Conservation (phyloP, 345 rosid species). For the Hypericum androsaemum region DNA sequence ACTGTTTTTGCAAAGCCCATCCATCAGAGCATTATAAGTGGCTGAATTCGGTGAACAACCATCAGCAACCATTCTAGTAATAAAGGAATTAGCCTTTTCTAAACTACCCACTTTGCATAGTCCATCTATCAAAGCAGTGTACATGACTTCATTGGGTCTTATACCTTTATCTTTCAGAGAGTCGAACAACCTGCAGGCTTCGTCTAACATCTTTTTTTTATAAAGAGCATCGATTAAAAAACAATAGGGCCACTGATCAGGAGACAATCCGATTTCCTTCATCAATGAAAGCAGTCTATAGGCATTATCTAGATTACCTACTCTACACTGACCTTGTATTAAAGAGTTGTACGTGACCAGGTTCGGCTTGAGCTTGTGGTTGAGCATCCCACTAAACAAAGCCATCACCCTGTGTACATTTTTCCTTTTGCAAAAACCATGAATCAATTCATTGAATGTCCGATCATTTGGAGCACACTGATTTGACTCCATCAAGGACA, state of each 20-base stretch:
- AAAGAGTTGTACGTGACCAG: constrained; percentile 62
- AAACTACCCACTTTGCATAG: constrained; percentile 57
- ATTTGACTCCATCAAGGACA: constrained; percentile 56
- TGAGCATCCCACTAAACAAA: constrained; percentile 46
- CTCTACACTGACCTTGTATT: constrained; percentile 65
- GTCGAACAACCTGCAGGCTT: constrained; percentile 55
- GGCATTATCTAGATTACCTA: constrained; percentile 65
- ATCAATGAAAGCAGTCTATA: constrained; percentile 59
- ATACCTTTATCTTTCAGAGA: constrained; percentile 63
- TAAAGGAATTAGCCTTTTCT: constrained; percentile 43
- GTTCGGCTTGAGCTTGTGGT: constrained; percentile 38
- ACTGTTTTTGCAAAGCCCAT: constrained; percentile 54
- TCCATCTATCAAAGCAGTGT: constrained; percentile 78
- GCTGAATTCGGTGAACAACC: constrained; percentile 50
- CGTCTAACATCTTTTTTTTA: constrained; percentile 55
- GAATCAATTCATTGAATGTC: constrained; percentile 73
- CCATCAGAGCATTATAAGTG: constrained; percentile 69
- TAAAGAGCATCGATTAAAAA: constrained; percentile 57
- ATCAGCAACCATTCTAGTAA: constrained; percentile 47
- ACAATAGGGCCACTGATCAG: constrained; percentile 68
- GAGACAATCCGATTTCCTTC: constrained; percentile 44
- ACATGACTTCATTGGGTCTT: constrained; percentile 62
- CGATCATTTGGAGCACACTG: constrained; percentile 58
- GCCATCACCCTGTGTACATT: constrained; percentile 80
- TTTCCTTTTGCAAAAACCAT: constrained; percentile 53